Conservation (phyloP, 2,329 filamentous ascomycete genomes). For the Sclerotinia minor region DNA sequence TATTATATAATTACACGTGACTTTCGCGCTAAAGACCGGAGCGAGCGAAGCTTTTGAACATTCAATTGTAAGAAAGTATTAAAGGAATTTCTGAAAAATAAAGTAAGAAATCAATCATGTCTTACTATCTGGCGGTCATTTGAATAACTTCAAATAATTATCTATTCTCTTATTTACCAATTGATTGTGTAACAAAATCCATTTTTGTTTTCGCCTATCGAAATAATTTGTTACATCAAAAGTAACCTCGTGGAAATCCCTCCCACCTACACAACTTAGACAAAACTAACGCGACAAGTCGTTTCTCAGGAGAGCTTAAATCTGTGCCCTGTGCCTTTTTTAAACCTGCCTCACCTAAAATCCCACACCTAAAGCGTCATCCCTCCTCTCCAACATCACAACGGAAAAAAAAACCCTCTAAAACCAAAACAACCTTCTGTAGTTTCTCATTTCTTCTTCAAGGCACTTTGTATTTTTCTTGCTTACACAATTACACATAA, state of each 20-base stretch:
- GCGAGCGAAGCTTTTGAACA: neutral
- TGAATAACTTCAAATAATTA: conserved; percentile 15
- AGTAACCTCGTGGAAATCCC: conserved; percentile 12
- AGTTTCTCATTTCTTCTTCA: conserved; percentile 28
- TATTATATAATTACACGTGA: conserved; percentile 14
- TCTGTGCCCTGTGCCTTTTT: conserved; percentile 24
- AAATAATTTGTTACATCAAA: neutral
- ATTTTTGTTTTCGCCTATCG: neutral
- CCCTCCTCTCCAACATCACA: conserved; percentile 10
- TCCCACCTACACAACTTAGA: conserved; percentile 1
- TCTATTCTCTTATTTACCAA: neutral
- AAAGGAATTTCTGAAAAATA: neutral
- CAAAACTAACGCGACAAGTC: conserved; percentile 19
- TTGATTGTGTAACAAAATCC: neutral
- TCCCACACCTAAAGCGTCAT: conserved; percentile 24
- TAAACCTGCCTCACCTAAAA: conserved; percentile 12
- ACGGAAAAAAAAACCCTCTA: conserved; percentile 25
- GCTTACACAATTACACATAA: conserved; percentile 33
- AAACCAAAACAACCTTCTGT: conserved; percentile 23
- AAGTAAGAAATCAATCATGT: conserved; percentile 15
- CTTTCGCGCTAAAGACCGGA: neutral
- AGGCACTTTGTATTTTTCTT: conserved; percentile 28
- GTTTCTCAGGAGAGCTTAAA: conserved; percentile 28
- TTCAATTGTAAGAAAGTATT: conserved; percentile 4
- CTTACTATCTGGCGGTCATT: conserved; percentile 17